A percentile compares a stretch with the other conserved stretches of the same genome.
These are phyloP conservation scores for Pseudocercospora musae DNA, from an alignment of 2,329 filamentous ascomycete genomes.

Conservation along the genomic window DNA sequence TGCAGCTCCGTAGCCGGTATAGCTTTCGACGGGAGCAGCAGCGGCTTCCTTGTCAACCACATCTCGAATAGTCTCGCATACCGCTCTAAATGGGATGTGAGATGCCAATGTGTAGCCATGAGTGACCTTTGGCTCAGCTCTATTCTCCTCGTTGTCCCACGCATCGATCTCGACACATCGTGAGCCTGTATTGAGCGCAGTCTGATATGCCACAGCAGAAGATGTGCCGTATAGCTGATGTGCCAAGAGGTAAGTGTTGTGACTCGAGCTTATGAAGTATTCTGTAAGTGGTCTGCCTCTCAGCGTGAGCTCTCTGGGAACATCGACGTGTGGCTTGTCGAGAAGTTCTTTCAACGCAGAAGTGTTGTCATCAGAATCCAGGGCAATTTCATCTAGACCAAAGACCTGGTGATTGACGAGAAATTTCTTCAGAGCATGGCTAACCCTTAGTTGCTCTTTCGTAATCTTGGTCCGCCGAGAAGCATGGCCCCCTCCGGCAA, in stretches of 20 bases:
- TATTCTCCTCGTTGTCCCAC: constrained; percentile 62
- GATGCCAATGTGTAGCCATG: constrained; percentile 57
- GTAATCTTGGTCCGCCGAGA: constrained; percentile 48
- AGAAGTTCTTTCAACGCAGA: constrained; percentile 52
- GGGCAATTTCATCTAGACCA: constrained; percentile 46
- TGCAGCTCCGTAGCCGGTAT: constrained; percentile 41
- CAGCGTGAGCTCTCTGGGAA: constrained; percentile 55
- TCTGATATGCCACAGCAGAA: constrained; percentile 61
- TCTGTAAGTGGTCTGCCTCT: constrained; percentile 61
- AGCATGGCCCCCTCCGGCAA: constrained; percentile 61
- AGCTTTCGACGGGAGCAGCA: constrained; percentile 41
- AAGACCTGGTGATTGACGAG: constrained; percentile 54
- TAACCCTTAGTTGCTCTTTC: constrained; percentile 57
- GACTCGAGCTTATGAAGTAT: constrained; percentile 70
- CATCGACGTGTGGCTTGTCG: constrained; percentile 55
- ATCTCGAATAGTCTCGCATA: constrained; percentile 64
- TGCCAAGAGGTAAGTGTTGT: constrained; percentile 70
- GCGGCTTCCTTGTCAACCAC: constrained; percentile 58
- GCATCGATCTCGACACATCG: constrained; percentile 72
- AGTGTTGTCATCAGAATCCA: constrained; percentile 47
- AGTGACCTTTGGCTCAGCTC: constrained; percentile 65
- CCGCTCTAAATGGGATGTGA: constrained; percentile 60
- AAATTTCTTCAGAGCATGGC: constrained; percentile 56
- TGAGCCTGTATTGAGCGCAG: constrained; percentile 59
- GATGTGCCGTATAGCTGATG: constrained; percentile 66